Percentiles rank a stretch among this genome's conserved stretches.
phyloP scores from a whole-genome alignment of 306 rosid genomes.

The Cyclanthera cordifolia region DNA sequence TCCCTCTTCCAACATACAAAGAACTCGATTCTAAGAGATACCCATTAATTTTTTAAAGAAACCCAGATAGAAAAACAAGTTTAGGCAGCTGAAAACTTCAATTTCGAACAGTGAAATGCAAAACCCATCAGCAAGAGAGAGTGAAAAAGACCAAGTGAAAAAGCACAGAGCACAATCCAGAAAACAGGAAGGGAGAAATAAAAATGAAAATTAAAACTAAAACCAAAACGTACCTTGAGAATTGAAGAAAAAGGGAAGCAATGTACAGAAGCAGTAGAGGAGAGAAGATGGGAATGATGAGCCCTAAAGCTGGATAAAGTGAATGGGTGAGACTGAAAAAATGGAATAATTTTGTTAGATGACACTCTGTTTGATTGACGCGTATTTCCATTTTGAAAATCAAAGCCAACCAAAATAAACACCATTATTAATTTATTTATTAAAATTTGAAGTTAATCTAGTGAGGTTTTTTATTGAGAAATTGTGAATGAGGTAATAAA shows the following conservation, averaged over 20 bases:
- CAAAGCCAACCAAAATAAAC: too few species aligned
- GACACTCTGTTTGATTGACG: not conserved
- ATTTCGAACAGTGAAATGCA: not conserved
- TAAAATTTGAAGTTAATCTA: too few species aligned
- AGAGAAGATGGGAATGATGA: not conserved
- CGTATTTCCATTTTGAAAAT: too few species aligned
- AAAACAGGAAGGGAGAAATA: not conserved
- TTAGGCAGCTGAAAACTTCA: not conserved
- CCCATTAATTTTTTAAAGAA: not conserved
- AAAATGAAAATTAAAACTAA: too few species aligned
- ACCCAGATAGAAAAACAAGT: not conserved
- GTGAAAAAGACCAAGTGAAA: not conserved
- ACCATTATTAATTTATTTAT: too few species aligned
- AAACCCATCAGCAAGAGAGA: not conserved
- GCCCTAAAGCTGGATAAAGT: not conserved
- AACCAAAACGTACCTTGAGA: not conserved
- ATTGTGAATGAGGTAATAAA: too few species aligned
- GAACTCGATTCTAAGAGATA: not conserved
- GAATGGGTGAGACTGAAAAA: not conserved
- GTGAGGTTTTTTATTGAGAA: too few species aligned
- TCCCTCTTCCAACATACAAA: not conserved
- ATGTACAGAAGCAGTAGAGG: not conserved
- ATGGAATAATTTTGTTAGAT: not conserved
- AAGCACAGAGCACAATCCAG: not conserved
- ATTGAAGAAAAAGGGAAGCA: not conserved